Evolutionary conservation across 2,329 filamentous ascomycete genomes (phyloP), one percentile per base, ranked within the genome.

Genomic region (Verticillium longisporum): DNA sequence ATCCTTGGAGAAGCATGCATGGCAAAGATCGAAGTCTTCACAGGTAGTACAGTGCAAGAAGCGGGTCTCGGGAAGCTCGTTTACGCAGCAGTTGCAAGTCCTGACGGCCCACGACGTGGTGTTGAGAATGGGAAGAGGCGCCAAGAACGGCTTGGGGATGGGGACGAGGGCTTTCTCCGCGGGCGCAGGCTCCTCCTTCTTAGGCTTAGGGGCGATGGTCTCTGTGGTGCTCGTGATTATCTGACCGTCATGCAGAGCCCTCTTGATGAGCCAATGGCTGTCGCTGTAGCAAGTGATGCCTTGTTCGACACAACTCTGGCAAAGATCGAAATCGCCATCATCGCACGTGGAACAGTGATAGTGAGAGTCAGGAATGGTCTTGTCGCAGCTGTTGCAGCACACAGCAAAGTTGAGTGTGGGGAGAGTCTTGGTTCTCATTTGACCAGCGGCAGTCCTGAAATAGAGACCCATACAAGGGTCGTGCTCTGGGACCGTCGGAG

Each of bases 291-390:
- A 99, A 50, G 90, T 84, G 61, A 89, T 81, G 65, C 93, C 93
- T 53, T 81, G 78, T 57, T 87, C 83, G 56, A 97, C 86, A 70
- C 95, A 99, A 6, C 80, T 75, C 65, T 87, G 83, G 80, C 96
- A 99, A 34, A 99, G 84, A 71, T 99, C 95, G 70, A 93, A 99
- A 74, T 99, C 95, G 50, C 94, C 95, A 61, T 89, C 86, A 66
- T 98, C 92, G 72, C 95, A 99, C 61, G 90, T 91, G 66, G 90
- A 90, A 80, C 96, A 99, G 77, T 99, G 95, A 75, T 91, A 99
- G 76, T 99, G 94, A 58, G 87, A 84, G 68, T 92, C 87, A 33
- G 88, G 84, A 69, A 97, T 92, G 53, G 87, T 85, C 63, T 80
- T 81, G 67, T 92, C 89, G 75, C 95, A 99, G 72, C 86, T 84